Conservation (phyloP, 1,284 basidiomycete genomes). For the Trametes polyzona region DNA sequence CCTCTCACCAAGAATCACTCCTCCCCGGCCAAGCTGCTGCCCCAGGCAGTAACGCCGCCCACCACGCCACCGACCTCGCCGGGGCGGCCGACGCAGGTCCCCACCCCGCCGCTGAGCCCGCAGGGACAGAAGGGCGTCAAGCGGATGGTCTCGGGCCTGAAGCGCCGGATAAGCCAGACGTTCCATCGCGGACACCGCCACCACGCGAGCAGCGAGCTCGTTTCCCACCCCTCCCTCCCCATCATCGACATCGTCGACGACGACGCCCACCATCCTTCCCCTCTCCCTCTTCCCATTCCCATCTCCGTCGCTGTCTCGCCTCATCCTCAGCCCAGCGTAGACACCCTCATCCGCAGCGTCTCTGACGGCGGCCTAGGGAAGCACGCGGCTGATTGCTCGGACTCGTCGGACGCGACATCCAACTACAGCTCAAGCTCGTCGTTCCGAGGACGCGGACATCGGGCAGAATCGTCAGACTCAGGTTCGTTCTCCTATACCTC, state of each 20-base stretch:
- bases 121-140: conserved; percentile 21
- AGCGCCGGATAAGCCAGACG: conserved; percentile 24
- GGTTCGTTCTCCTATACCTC: conserved; percentile 16
- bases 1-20: background rate
- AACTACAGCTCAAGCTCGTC: conserved; percentile 1
- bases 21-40: conserved; percentile 2
- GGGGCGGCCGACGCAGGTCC: background rate
- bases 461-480: conserved; percentile 3
- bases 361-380: conserved; percentile 17
- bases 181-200: conserved; percentile 18
- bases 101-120: background rate
- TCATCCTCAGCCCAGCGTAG: conserved; percentile 4
- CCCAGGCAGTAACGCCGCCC: background rate
- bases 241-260: conserved; percentile 10
- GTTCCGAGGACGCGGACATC: background rate
- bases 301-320: conserved; percentile 13
- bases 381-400: conserved; percentile 12
- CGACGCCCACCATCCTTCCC: background rate
- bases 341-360: conserved; percentile 13
- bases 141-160: conserved; percentile 25
- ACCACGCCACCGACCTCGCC: background rate
- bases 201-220: background rate
- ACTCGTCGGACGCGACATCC: conserved; percentile 10
- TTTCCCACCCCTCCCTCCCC: conserved; percentile 2
- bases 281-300: conserved; percentile 11